Conservation (phyloP, 2,329 filamentous ascomycete genomes). For the Aspergillus amoenus region DNA sequence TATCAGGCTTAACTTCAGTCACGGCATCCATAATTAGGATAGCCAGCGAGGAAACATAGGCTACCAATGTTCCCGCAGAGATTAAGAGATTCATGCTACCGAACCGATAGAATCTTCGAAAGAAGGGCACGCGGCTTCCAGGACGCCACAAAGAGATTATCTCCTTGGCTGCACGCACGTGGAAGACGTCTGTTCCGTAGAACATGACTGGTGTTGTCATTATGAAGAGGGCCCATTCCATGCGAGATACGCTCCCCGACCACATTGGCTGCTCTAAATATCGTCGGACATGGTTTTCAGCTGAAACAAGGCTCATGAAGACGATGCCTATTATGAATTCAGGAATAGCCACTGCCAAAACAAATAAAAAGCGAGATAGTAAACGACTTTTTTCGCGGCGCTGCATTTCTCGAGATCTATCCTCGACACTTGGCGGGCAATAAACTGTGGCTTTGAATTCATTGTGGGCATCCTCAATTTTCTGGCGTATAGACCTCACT, state of each 20-base stretch:
- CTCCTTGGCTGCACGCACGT: constrained; percentile 75
- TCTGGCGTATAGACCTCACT: constrained; percentile 69
- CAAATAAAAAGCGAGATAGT: constrained; percentile 68
- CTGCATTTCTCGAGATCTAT: constrained; percentile 73
- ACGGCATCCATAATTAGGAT: constrained; percentile 66
- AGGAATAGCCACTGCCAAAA: constrained; percentile 70
- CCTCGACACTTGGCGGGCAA: constrained; percentile 79
- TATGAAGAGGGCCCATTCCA: constrained; percentile 77
- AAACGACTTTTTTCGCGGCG: constrained; percentile 67
- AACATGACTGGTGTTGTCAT: constrained; percentile 86
- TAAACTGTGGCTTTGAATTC: constrained; percentile 69
- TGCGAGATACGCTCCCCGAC: constrained; percentile 68
- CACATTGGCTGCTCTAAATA: constrained; percentile 71
- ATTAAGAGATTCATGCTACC: constrained; percentile 97
- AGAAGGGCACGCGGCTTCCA: constrained; percentile 69
- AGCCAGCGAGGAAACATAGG: constrained; percentile 78
- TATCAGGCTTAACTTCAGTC: constrained; percentile 39
- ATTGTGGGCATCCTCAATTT: constrained; percentile 65
- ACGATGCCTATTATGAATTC: constrained; percentile 86
- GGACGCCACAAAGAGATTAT: constrained; percentile 73
- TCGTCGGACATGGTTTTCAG: constrained; percentile 56
- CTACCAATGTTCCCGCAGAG: constrained; percentile 82
- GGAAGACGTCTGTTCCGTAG: constrained; percentile 82
- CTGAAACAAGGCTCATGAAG: constrained; percentile 78
- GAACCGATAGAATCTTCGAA: constrained; percentile 82